phyloP scores from a whole-genome alignment of 2,329 filamentous ascomycete species.

The Colletotrichum sp. region DNA sequence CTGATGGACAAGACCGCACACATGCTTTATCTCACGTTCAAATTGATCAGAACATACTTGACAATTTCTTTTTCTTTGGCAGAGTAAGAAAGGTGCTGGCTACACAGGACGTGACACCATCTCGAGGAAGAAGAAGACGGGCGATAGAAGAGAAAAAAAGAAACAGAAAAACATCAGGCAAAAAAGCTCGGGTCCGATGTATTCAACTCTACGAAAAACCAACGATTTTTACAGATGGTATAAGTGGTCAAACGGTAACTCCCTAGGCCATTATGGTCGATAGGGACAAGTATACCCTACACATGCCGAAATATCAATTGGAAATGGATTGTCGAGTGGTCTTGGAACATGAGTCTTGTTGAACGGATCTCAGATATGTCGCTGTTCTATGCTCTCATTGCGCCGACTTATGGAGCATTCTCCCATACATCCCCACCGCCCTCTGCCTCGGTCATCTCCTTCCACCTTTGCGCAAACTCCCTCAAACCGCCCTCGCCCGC shows the following conservation, averaged over 20 bases:
- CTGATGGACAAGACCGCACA: rapidly evolving
- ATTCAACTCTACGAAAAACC: neutral
- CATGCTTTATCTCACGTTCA: neutral
- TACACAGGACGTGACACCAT: rapidly evolving
- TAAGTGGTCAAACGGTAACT: too few species aligned
- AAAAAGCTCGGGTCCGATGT: neutral
- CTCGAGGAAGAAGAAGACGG: too few species aligned
- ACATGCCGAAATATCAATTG: rapidly evolving
- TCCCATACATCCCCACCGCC: slow-evolving; percentile 46
- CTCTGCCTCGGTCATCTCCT: slow-evolving; percentile 55
- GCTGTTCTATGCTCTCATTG: neutral
- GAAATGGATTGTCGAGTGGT: neutral
- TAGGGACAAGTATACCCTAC: neutral
- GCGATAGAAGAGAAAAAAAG: too few species aligned
- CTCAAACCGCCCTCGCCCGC: slow-evolving; percentile 77
- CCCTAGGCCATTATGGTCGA: too few species aligned
- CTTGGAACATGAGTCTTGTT: neutral
- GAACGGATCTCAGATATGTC: neutral
- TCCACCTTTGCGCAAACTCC: slow-evolving; percentile 82
- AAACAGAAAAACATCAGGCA: too few species aligned
- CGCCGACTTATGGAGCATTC: slow-evolving; percentile 1
- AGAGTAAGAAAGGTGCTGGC: neutral
- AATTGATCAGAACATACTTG: neutral
- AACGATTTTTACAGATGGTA: neutral
- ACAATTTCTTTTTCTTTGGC: too few species aligned